Percentiles rank a stretch among this genome's conserved stretches.
Evolutionary conservation across 1,284 basidiomycete genomes (phyloP).

Genomic region (Tilletia setariae): DNA sequence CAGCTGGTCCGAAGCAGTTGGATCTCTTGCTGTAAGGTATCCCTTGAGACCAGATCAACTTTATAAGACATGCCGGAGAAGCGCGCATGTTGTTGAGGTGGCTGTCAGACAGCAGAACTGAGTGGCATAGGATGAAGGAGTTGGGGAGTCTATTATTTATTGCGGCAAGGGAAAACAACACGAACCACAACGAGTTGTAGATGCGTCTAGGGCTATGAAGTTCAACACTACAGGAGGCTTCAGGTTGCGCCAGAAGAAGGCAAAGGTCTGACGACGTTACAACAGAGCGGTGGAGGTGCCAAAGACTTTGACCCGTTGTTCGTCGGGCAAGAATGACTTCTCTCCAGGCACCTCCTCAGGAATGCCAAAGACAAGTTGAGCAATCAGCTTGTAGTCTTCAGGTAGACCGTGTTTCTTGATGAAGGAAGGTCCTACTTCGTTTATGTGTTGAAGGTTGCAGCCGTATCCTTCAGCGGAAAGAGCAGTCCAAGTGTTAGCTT

Average conservation of each 20-base stretch:
- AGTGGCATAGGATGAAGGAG: no score
- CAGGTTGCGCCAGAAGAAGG: no score
- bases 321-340: slow-evolving; percentile 55
- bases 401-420: slow-evolving; percentile 52
- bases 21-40: not conserved
- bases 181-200: no score
- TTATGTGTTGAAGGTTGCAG: slow-evolving; percentile 56
- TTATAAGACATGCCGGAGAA: not conserved
- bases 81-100: no score
- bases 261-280: no score
- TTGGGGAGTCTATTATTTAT: no score
- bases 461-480: slow-evolving; percentile 58
- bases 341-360: slow-evolving; percentile 48
- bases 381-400: slow-evolving; percentile 55
- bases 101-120: no score
- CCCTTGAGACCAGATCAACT: not conserved
- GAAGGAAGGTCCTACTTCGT: slow-evolving; percentile 25
- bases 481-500: slow-evolving; percentile 58
- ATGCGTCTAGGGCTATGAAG: no score
- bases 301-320: slow-evolving; percentile 55
- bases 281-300: no score
- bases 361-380: slow-evolving; percentile 59
- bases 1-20: slow-evolving; percentile 1
- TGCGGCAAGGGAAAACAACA: no score
- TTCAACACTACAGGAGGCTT: no score